Evolutionary conservation across 805 yeast species (phyloP).

Genomic region (Metschnikowia santaceciliae): DNA sequence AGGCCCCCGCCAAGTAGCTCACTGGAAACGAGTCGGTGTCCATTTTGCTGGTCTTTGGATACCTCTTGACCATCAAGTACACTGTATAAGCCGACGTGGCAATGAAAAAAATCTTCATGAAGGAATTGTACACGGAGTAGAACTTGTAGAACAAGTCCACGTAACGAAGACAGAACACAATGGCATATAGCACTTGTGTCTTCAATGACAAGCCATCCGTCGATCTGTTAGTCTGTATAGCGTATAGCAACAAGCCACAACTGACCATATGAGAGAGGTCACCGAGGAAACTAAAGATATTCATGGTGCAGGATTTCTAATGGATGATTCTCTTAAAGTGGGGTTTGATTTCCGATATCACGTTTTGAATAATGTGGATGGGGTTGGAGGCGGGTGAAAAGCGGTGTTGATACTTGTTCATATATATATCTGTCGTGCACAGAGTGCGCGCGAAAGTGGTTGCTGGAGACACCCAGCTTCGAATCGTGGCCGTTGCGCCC

Average conservation of each 20-base stretch:
- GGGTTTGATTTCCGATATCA: neutral
- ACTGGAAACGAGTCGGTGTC: slow-evolving; percentile 70
- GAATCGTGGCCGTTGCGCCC: neutral
- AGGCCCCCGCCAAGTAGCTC: slow-evolving; percentile 63
- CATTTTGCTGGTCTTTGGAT: slow-evolving; percentile 55
- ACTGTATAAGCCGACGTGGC: slow-evolving; percentile 72
- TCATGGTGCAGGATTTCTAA: slow-evolving; percentile 24
- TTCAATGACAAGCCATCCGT: slow-evolving; percentile 84
- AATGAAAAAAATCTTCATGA: slow-evolving; percentile 81
- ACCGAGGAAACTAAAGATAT: slow-evolving; percentile 47
- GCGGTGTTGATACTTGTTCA: slow-evolving; percentile 3
- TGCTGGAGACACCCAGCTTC: neutral
- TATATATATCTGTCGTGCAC: slow-evolving; percentile 1
- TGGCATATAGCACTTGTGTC: slow-evolving; percentile 74
- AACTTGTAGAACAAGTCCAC: slow-evolving; percentile 56
- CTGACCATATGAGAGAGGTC: slow-evolving; percentile 83
- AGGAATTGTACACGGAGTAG: slow-evolving; percentile 66
- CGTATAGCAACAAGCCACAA: slow-evolving; percentile 67
- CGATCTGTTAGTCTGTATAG: slow-evolving; percentile 61
- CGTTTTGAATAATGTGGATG: neutral
- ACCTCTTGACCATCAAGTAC: slow-evolving; percentile 61
- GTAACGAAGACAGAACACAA: slow-evolving; percentile 73
- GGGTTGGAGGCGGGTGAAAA: neutral
- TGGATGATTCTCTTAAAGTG: neutral
- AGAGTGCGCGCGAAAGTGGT: slow-evolving; percentile 4